Base-by-base conservation (phyloP, 345 rosid species). In the Erysimum cheiranthoides region DNA sequence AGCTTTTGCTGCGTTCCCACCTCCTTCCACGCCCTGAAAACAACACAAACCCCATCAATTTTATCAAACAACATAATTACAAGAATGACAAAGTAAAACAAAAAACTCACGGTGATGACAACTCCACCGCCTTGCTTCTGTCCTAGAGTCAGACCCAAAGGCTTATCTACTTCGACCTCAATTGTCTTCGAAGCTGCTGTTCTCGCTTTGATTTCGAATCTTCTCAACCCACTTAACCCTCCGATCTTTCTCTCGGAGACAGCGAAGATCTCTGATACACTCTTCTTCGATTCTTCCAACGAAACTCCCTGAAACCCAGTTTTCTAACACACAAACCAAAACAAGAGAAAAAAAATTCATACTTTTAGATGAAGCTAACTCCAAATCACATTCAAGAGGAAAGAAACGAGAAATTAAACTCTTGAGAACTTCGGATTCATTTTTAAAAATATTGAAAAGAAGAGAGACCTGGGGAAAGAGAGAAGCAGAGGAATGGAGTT, bases 121-220 rank as follows among this genome's bases (percentile, higher is more conserved):
- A 93, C 98, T 71, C 94, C 98, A 21, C 98, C 97, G 10, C 90
- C 93, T 73, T 86, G 60, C 81, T 91, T 94, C 51, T 90, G 98
- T 47, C 98, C 98, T 70, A 94, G 67, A 66, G 97, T 93, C 71
- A 93, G 83, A 62, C 98, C 98, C 3, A 93, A 67, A 53, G 98
- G 98, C 87, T 94, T 94, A 83, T 94, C 98, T 46, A 93, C 97
- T 72, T 93, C 98, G 56, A 80, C 98, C 84, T 93, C 98, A 61
- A 93, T 86, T 17, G 72, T 82, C 77, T 90, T 93, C 1, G 97
- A 79, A 54, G 97, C 87, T 30, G 96, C 85, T 49, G 94, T 85
- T 73, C 85, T 88, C 8, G 92, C 94, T 61, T 70, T 81, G 66
- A 93, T 69, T 83, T 85, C 80, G 62, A 85, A 81, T 77, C 78